phyloP scores from a whole-genome alignment of 495 filamentous ascomycete genomes.

The Aspergillus saccharolyticus region DNA sequence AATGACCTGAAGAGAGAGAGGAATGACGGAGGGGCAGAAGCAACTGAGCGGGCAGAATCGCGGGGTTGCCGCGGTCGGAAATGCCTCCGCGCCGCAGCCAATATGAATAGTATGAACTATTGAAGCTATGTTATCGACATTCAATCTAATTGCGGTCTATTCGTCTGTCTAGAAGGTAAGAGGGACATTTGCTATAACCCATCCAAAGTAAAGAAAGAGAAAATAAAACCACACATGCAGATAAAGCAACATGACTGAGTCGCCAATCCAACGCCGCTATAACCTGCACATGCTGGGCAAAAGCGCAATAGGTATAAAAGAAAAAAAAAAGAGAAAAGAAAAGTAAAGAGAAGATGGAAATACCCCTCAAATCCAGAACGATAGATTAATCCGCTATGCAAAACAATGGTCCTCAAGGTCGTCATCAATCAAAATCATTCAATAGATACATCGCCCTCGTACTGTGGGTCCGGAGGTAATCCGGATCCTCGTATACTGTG shows the following conservation, averaged over 20 bases:
- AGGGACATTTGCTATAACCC: background rate
- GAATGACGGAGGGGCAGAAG: constrained; percentile 11
- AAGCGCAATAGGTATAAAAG: background rate
- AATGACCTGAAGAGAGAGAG: background rate
- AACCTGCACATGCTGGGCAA: constrained; percentile 1
- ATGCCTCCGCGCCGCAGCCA: background rate
- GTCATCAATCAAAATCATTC: constrained; percentile 7
- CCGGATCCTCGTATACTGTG: background rate
- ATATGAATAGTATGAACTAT: too few species aligned
- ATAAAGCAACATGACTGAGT: background rate
- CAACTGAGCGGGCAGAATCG: too few species aligned
- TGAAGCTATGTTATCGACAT: too few species aligned
- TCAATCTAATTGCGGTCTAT: background rate
- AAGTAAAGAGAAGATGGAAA: constrained; percentile 2
- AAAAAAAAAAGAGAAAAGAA: constrained; percentile 7
- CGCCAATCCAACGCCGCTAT: background rate
- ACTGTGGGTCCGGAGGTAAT: constrained; percentile 9
- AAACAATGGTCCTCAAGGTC: constrained; percentile 12
- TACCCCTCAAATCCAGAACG: constrained; percentile 1
- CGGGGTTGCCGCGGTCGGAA: constrained; percentile 10
- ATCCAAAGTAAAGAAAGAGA: background rate
- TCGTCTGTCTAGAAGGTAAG: background rate
- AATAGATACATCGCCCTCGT: constrained; percentile 17
- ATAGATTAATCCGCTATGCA: constrained; percentile 24
- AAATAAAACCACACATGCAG: constrained; percentile 1